Evolutionary conservation across 1,139 yeast genomes (phyloP).

Genomic region (Blastobotrys indianensis): DNA sequence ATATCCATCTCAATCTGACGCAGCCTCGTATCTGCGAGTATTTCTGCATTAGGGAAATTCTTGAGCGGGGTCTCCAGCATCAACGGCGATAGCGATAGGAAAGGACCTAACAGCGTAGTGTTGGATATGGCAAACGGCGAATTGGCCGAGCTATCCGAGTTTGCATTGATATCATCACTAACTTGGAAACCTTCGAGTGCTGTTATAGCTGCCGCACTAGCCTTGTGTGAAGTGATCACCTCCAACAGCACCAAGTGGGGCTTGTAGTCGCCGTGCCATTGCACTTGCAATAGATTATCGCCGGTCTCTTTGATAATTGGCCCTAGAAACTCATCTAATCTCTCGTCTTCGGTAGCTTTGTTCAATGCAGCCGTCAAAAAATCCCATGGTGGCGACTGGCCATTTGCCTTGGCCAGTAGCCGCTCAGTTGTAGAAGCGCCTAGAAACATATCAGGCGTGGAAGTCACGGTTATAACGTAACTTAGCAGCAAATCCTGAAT

Average conservation of each 20-base stretch:
- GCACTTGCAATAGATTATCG: conserved; percentile 16
- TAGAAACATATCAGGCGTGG: conserved; percentile 16
- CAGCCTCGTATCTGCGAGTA: conserved; percentile 20
- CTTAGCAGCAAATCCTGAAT: conserved; percentile 16
- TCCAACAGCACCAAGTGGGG: conserved; percentile 53
- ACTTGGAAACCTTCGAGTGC: conserved; percentile 46
- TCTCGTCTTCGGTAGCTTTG: conserved; percentile 61
- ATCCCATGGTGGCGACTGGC: conserved; percentile 35
- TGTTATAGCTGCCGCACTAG: conserved; percentile 57
- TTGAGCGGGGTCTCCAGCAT: conserved; percentile 26
- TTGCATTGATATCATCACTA: conserved; percentile 31
- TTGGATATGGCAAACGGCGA: conserved; percentile 49
- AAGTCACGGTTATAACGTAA: conserved; percentile 12
- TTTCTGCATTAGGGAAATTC: conserved; percentile 26
- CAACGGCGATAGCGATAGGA: conserved; percentile 70
- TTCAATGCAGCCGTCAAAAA: conserved; percentile 54
- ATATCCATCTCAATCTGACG: conserved; percentile 24
- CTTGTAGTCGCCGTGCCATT: conserved; percentile 37
- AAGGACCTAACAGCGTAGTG: conserved; percentile 68
- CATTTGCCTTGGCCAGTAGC: conserved; percentile 17
- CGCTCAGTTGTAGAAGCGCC: conserved; percentile 17
- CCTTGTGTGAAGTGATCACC: conserved; percentile 53
- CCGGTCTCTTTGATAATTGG: conserved; percentile 34
- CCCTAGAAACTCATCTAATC: conserved; percentile 53
- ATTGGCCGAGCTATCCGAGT: neutral